Evolutionary conservation across 1,139 yeast genomes (phyloP), one percentile per base, ranked within the genome.

Genomic region (Geotrichum citri-aurantii): DNA sequence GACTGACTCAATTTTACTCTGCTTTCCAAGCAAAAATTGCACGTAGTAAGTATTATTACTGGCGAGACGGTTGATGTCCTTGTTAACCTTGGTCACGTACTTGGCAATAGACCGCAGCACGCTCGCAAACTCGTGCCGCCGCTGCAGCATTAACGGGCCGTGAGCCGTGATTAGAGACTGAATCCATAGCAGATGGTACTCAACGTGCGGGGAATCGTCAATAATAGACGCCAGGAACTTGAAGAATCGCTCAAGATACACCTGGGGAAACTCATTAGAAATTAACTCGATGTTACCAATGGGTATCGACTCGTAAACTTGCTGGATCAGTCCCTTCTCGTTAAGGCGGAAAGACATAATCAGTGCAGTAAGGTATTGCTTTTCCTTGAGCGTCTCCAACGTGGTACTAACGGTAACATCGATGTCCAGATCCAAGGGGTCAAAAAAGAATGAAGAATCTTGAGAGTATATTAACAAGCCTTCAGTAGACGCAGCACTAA

Each of bases 401-500:
- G 92, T 86, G 6, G 88, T 77, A 54, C 83, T 86, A 0, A 97
- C 95, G 0, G 99, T 93, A 48, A 93, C 84, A 68, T 95, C 99
- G 54, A 92, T 79, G 70, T 93, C 99, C 69, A 93, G 80, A 71
- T 95, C 98, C 71, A 89, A 90, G 50, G 99, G 99, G 76, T 93
- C 99, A 69, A 93, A 95, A 52, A 84, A 76, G 53, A 89, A 75
- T 17, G 81, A 77, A 60, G 85, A 85, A 70, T 92, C 96, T 48
- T 91, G 82, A 0, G 96, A 86, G 71, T 83, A 93, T 1, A 93
- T 78, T 61, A 92, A 76, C 55, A 95, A 76, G 7, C 99, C 99
- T 72, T 93, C 99, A 0, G 99, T 93, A 0, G 97, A 85, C 0
- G 97, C 95, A 33, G 96, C 97, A 1, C 96, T 95, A 77, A 95